Percentiles rank a stretch among this genome's conserved stretches.
phyloP scores from a whole-genome alignment of 768 basidiomycete genomes.

The Dictyophora rubrovolvata region DNA sequence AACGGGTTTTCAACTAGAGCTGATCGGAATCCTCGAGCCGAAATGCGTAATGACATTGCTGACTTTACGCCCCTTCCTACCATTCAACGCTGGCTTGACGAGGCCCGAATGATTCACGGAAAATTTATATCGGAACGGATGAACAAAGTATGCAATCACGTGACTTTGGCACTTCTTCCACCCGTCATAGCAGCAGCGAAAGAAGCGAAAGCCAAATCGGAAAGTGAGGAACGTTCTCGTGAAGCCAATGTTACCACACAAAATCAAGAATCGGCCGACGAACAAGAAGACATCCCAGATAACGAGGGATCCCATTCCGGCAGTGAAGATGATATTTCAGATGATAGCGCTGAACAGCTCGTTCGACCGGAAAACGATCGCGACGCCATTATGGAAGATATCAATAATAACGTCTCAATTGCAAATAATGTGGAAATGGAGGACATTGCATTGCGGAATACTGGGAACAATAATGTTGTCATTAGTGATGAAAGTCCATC shows the following conservation, averaged over 20 bases:
- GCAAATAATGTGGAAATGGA: background rate
- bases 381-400: constrained; percentile 7
- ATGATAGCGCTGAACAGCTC: background rate
- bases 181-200: constrained; percentile 60
- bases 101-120: constrained; percentile 72
- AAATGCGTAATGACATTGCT: constrained; percentile 32
- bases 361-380: background rate
- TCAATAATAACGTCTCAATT: background rate
- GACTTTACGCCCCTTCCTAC: constrained; percentile 76
- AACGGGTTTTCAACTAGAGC: constrained; percentile 48
- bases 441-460: background rate
- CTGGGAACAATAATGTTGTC: constrained; percentile 9
- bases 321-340: background rate
- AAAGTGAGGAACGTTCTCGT: constrained; percentile 28
- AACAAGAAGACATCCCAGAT: constrained; percentile 16
- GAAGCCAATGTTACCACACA: constrained; percentile 32
- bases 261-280: constrained; percentile 40
- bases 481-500: constrained; percentile 6
- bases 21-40: constrained; percentile 8
- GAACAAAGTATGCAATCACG: constrained; percentile 57
- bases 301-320: background rate
- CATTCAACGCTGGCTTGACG: constrained; percentile 81
- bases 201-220: constrained; percentile 18
- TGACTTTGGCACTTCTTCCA: constrained; percentile 66
- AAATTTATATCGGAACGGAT: constrained; percentile 61